Evolutionary conservation across 257 asterid genomes (phyloP), one percentile per base, ranked within the genome.

Genomic region (Verbena officinalis): DNA sequence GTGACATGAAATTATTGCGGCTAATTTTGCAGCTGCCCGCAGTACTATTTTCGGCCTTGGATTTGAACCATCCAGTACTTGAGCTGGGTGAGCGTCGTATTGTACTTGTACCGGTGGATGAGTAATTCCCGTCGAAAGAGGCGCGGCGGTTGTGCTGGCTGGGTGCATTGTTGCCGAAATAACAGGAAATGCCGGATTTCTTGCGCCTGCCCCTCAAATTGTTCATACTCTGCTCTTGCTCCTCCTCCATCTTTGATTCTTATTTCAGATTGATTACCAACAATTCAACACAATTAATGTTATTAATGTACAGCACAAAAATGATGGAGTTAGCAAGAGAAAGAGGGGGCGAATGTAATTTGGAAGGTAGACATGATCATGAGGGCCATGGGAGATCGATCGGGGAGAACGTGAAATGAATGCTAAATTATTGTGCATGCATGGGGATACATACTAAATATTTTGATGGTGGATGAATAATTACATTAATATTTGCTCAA

Each of bases 1-100:
- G 80, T 0, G 77, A 70, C 33, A 73, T 77, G 45, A 80, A 64
- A 36, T 49, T n/a, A n/a, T n/a, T 77, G 39, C 64, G 55, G 40
- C 36, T 30, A 5, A 27, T 27, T 27, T 27, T 2, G 39, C 78
- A 63, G 40, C 54, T 76, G 33, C 38, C 75, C 33, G 66, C 36
- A 3, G 36, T 30, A 30, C 7, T 19, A 42, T 44, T 48, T n/a
- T 50, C 13, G 55, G 44, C 19, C 65, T 45, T 67, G 5, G 75
- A 64, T 46, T 65, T 59, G 15, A 69, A 58, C 73, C 75, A 69
- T 0, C 46, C 31, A 3, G 69, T 34, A 5, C 40, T 9, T 1
- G 40, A 27, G 2, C 9, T 1, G 11, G 11, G 40, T 36, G 40
- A 36, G 40, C 40, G 40, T 4, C 40, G 40, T 9, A 27, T 27